Evolutionary conservation across 2,329 filamentous ascomycete species (phyloP).

Genomic region (Magnaporthales sp.): DNA sequence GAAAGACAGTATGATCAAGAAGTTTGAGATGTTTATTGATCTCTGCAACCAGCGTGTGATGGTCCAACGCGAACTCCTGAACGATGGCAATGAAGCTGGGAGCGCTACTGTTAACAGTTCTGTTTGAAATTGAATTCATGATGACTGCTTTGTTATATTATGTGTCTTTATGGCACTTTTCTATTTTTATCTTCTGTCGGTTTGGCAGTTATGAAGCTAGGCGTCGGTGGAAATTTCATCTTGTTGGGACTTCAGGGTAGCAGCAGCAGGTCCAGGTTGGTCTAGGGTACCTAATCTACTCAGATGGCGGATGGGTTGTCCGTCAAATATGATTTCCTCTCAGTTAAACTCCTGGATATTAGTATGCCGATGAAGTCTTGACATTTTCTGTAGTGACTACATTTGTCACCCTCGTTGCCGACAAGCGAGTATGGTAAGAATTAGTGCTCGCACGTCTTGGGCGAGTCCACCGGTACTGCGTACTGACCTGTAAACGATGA

Average conservation of each 20-base stretch:
- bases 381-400: not conserved
- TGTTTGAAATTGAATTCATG: not conserved
- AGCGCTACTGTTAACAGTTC: slow-evolving; percentile 1
- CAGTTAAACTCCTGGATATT: not conserved
- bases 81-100: slow-evolving; percentile 18
- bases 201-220: slow-evolving; percentile 1
- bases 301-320: not conserved
- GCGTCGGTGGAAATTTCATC: slow-evolving; percentile 2
- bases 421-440: not conserved
- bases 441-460: not conserved
- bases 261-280: not conserved
- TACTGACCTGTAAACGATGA: too few relatives aligned
- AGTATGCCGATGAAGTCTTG: not conserved
- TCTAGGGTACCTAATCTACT: not conserved
- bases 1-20: slow-evolving; percentile 52
- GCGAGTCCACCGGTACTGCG: not conserved
- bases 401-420: not conserved
- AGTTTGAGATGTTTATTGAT: slow-evolving; percentile 63
- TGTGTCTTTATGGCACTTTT: not conserved
- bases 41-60: slow-evolving; percentile 61
- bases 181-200: not conserved
- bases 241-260: not conserved
- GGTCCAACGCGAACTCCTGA: slow-evolving; percentile 48
- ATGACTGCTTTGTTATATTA: not conserved
- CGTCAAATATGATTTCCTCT: not conserved